Conservation (phyloP, 192 early-diverging fungal species). For the Linnemannia elongata region DNA sequence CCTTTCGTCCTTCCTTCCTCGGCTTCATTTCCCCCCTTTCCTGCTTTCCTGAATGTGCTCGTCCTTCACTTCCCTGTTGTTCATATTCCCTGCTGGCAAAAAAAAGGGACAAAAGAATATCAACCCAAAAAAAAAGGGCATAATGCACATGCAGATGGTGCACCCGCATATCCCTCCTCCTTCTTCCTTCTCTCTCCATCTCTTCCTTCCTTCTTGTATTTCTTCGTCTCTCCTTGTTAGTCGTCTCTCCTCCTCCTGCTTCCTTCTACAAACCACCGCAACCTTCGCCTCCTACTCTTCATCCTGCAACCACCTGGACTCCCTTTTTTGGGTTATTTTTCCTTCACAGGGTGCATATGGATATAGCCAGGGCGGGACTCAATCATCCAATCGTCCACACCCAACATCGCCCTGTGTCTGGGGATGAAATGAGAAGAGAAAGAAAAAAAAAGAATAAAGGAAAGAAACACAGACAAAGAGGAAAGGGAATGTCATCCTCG, state of each 20-base stretch:
- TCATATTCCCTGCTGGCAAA: background rate
- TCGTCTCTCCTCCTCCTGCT: background rate
- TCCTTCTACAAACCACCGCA: background rate
- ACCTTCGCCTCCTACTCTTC: background rate
- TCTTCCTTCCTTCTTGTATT: background rate
- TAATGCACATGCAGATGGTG: background rate
- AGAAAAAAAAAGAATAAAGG: background rate
- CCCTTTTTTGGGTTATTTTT: background rate
- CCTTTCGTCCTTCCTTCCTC: background rate
- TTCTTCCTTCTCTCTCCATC: background rate
- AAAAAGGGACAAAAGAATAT: constrained; percentile 14
- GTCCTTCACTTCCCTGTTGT: background rate
- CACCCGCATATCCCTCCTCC: background rate
- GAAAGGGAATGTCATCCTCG: background rate
- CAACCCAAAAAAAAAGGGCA: constrained; percentile 8
- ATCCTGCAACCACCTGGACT: background rate
- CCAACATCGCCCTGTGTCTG: background rate
- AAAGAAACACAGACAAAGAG: background rate
- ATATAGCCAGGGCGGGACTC: background rate
- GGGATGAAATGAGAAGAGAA: constrained; percentile 4
- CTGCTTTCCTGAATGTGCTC: background rate
- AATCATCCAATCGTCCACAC: constrained; percentile 8
- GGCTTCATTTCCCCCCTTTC: background rate
- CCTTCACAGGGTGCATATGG: background rate
- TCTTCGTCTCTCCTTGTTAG: background rate